Base-by-base conservation (phyloP, 2,329 filamentous ascomycete species). In the Aspergillus cejpii region DNA sequence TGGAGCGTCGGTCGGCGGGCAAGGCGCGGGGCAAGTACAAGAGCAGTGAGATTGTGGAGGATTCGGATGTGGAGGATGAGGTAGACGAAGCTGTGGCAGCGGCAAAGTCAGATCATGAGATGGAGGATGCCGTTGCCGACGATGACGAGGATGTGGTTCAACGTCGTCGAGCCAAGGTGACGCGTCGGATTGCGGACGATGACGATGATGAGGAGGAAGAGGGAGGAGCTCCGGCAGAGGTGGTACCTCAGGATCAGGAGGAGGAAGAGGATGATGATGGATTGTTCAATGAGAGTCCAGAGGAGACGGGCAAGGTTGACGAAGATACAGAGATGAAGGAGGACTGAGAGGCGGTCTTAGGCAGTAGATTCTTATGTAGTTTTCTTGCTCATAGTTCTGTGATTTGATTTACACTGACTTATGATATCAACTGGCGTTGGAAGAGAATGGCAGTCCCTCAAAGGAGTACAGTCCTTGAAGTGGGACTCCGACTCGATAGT, bases 1-100 rank as follows among this genome's bases (percentile, higher is more conserved):
- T 83, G 41, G 78, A 81, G 55, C 68, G 77, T 47, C 78, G 78
- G 59, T 58, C 63, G 21, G 58, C 57, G 54, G 64, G 54, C 38
- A 68, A 61, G 56, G 61, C 54, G 57, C 67, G 53, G 53, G 68
- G 66, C 64, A 94, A 94, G 68, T 94, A 80, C 75, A 95, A 95
- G 76, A 90, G 85, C 40, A 82, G 79, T 1, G 89, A 94, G 67
- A 80, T 89, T 50, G 81, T 95, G 21, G 84, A 87, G 36, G 85
- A 91, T 51, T 87, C 83, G 49, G 83, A 86, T 37, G 60, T 61
- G 2, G 60, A 62, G 10, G 60, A 60, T 6, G 78, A 78, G 10
- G 75, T 74, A 2, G 72, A 65, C 20, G 66, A 67, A 33, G 64
- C 54, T 14, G 57, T 8, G 23, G 23, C 58, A 6, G 56, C 48